Evolutionary conservation across 805 yeast genomes (phyloP).

Genomic region (Zygotorulaspora sp.): DNA sequence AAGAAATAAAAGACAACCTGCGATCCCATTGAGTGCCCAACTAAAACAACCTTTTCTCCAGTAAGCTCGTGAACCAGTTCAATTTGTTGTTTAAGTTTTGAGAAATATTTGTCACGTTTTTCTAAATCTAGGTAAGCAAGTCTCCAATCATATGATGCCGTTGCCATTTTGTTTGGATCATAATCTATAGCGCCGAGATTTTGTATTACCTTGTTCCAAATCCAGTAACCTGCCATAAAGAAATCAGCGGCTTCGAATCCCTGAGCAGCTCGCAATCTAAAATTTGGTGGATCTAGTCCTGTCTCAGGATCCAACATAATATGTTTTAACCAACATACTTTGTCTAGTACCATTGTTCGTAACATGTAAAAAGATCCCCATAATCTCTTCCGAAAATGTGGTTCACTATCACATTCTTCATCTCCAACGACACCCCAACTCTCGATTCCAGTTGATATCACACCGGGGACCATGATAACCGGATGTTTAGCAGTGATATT

Average conservation of each 20-base stretch:
- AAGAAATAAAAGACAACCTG: constrained; percentile 83
- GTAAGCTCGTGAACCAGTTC: constrained; percentile 52
- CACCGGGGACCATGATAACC: constrained; percentile 93
- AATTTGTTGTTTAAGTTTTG: constrained; percentile 66
- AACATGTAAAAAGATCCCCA: constrained; percentile 99
- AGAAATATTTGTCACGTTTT: constrained; percentile 77
- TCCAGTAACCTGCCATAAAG: constrained; percentile 97
- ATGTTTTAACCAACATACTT: constrained; percentile 90
- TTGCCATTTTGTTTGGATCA: constrained; percentile 82
- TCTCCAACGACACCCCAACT: constrained; percentile 82
- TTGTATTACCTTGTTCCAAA: constrained; percentile 95
- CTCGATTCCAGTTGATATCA: constrained; percentile 90
- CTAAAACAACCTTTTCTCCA: constrained; percentile 66
- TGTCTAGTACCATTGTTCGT: constrained; percentile 85
- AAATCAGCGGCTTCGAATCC: constrained; percentile 97
- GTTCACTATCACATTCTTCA: constrained; percentile 73
- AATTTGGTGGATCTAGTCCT: constrained; percentile 85
- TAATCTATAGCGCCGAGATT: constrained; percentile 92
- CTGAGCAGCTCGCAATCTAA: constrained; percentile 82
- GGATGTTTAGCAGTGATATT: constrained; percentile 61
- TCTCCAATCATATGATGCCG: constrained; percentile 97
- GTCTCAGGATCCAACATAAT: constrained; percentile 85
- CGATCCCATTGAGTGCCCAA: constrained; percentile 96
- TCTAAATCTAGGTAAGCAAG: constrained; percentile 86
- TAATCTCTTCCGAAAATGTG: constrained; percentile 82